A percentile compares a stretch with the other conserved stretches of the same genome.
Conservation (phyloP, 106 monocot species). For the Dendrobium catenatum region DNA sequence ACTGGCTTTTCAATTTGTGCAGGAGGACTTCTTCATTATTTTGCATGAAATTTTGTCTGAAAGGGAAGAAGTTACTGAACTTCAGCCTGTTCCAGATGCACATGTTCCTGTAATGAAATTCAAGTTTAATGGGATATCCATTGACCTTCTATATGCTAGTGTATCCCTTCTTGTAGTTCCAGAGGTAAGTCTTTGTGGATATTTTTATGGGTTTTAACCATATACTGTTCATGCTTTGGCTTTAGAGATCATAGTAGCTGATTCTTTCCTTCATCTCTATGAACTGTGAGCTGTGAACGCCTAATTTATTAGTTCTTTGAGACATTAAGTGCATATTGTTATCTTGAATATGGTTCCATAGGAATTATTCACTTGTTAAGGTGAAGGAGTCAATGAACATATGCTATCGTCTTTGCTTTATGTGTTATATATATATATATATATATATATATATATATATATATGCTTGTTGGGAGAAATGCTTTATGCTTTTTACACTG, state of each 20-base stretch:
- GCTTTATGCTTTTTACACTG: background rate
- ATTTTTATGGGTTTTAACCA: background rate
- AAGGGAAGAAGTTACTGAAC: slow-evolving; percentile 81
- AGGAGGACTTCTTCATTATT: slow-evolving; percentile 93
- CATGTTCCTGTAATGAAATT: slow-evolving; percentile 99
- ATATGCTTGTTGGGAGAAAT: background rate
- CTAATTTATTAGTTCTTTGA: background rate
- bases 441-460: background rate
- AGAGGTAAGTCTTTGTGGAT: slow-evolving; percentile 39
- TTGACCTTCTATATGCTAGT: slow-evolving; percentile 98
- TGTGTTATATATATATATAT: background rate
- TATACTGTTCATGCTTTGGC: background rate
- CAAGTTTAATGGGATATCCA: slow-evolving; percentile 88
- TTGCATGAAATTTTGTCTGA: slow-evolving; percentile 77
- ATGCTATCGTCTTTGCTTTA: background rate
- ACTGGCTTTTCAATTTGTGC: slow-evolving; percentile 8
- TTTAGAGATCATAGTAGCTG: background rate
- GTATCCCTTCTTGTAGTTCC: slow-evolving; percentile 84
- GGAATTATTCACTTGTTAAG: background rate
- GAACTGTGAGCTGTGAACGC: background rate
- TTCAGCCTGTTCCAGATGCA: slow-evolving; percentile 93
- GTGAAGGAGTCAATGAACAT: background rate
- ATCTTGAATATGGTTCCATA: background rate
- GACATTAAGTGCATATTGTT: background rate
- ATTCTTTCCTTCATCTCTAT: background rate